Evolutionary conservation across 768 basidiomycete genomes (phyloP).

Genomic region (Phylloporus scabripes): DNA sequence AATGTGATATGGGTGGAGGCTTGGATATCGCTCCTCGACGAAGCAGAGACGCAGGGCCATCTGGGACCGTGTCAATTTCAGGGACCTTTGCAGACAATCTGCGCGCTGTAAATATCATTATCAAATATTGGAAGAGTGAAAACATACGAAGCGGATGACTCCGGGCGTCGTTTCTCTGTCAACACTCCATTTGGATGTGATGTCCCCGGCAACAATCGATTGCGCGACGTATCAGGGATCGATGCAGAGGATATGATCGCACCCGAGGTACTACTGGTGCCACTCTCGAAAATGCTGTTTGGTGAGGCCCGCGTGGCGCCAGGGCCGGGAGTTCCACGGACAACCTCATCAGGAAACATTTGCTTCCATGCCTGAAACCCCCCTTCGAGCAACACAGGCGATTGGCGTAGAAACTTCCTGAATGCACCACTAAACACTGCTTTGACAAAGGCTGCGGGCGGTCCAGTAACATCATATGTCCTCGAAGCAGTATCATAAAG

Average conservation of each 20-base stretch:
- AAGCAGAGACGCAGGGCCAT: conserved; percentile 12
- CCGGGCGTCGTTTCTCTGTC: conserved; percentile 15
- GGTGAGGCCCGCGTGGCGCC: conserved; percentile 11
- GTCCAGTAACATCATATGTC: conserved; percentile 44
- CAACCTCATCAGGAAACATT: conserved; percentile 43
- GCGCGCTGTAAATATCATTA: conserved; percentile 10
- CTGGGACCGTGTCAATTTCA: conserved; percentile 11
- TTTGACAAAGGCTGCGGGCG: conserved; percentile 54
- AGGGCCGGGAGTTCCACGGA: conserved; percentile 20
- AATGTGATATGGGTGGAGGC: conserved; percentile 41
- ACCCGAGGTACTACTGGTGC: conserved; percentile 24
- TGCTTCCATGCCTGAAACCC: conserved; percentile 79
- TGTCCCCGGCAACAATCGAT: conserved; percentile 7
- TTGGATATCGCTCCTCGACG: conserved; percentile 42
- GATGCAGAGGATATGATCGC: conserved; percentile 19
- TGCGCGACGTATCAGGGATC: conserved; percentile 11
- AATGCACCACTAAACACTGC: conserved; percentile 74
- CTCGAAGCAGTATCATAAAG: conserved; percentile 72
- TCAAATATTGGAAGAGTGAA: background rate
- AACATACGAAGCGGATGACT: conserved; percentile 21
- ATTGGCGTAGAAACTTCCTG: conserved; percentile 61
- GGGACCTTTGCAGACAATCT: conserved; percentile 11
- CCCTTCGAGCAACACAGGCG: conserved; percentile 80
- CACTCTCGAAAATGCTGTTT: conserved; percentile 23
- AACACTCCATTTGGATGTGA: conserved; percentile 15